Conservation (phyloP, 768 basidiomycete genomes). For the Sistotremastrum niveocremeum region DNA sequence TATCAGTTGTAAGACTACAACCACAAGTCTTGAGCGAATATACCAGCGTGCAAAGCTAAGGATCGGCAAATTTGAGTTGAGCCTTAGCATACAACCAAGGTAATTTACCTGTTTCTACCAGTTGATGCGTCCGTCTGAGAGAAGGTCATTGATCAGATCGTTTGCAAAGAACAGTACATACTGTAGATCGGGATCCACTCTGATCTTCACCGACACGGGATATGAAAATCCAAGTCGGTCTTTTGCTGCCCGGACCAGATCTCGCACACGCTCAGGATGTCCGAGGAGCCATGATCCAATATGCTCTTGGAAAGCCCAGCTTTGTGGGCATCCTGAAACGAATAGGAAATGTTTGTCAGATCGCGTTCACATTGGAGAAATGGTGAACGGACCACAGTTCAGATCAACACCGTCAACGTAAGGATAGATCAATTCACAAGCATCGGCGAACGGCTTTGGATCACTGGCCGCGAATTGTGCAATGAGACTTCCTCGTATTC, state of each 20-base stretch:
- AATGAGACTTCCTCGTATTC: constrained; percentile 24
- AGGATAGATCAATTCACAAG: constrained; percentile 25
- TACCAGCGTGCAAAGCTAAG: too few species aligned
- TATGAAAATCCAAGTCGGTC: constrained; percentile 26
- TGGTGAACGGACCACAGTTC: constrained; percentile 22
- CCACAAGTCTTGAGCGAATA: too few species aligned
- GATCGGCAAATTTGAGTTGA: not conserved
- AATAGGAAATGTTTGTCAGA: not conserved
- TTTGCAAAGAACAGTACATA: constrained; percentile 6
- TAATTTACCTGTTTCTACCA: constrained; percentile 19
- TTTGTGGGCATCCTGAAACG: constrained; percentile 26
- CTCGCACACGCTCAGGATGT: constrained; percentile 20
- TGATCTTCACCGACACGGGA: constrained; percentile 32
- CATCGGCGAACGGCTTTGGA: constrained; percentile 25
- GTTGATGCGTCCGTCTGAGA: constrained; percentile 21
- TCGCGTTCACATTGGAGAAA: not conserved
- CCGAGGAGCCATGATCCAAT: constrained; percentile 30
- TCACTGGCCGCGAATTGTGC: constrained; percentile 33
- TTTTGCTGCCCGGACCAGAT: constrained; percentile 27
- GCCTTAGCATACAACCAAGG: not conserved
- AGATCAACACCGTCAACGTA: constrained; percentile 33
- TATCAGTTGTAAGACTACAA: constrained; percentile 1
- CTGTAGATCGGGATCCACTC: constrained; percentile 27
- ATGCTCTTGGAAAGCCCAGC: constrained; percentile 29
- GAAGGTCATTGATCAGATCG: not conserved